A percentile compares a stretch with the other conserved stretches of the same genome.
phyloP scores from a whole-genome alignment of 2,329 filamentous ascomycete genomes.

The Penicillium sp. region DNA sequence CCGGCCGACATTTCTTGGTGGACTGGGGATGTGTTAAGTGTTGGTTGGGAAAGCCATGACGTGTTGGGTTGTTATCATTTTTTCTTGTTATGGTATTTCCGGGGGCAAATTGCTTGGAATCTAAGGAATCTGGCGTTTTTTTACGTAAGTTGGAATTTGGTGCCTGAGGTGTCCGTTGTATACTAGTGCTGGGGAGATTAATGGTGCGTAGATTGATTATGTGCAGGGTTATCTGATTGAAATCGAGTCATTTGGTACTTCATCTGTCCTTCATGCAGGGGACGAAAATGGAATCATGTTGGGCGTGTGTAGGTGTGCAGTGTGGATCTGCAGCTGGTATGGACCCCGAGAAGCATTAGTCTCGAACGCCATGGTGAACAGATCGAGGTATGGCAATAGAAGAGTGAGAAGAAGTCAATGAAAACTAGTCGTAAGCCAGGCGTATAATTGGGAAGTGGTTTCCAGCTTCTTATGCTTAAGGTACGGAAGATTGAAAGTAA shows the following conservation, averaged over 20 bases:
- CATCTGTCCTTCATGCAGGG: not conserved
- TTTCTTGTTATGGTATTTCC: constrained; percentile 3
- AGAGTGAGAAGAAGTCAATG: no score
- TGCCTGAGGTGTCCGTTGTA: constrained; percentile 1
- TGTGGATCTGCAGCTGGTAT: not conserved
- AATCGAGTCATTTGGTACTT: no score
- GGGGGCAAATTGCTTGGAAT: constrained; percentile 13
- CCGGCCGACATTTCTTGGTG: constrained; percentile 62
- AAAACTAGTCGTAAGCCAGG: no score
- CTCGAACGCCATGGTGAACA: not conserved
- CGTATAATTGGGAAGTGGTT: no score
- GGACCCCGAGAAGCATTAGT: not conserved
- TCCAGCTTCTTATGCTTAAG: not conserved
- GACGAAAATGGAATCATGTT: not conserved
- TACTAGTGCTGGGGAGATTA: no score
- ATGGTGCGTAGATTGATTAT: no score
- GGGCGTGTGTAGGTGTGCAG: not conserved
- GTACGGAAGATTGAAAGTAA: no score
- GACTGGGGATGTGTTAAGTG: constrained; percentile 14
- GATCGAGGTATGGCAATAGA: not conserved
- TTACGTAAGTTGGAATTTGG: constrained; percentile 17
- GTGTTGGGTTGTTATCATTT: constrained; percentile 4
- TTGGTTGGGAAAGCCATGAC: constrained; percentile 18
- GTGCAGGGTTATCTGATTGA: no score
- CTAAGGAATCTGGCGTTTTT: not conserved